Evolutionary conservation across 2,329 filamentous ascomycete genomes (phyloP).

Genomic region (Cladosporium sp.): DNA sequence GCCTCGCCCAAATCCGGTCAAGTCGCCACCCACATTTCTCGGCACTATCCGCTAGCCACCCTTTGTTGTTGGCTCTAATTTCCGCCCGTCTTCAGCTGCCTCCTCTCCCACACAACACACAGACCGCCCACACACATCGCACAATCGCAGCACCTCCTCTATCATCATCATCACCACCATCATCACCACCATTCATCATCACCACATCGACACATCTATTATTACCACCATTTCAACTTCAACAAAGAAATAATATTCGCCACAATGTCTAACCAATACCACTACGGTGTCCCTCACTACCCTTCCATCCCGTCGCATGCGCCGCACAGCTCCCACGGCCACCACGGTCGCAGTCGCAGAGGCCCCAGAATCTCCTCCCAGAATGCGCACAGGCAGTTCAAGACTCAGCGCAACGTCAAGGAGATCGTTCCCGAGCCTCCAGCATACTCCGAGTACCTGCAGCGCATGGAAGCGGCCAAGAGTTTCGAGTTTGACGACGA

Average conservation of each 20-base stretch:
- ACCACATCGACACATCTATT: constrained; percentile 1
- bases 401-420: constrained; percentile 79
- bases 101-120: constrained; percentile 1
- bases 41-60: constrained; percentile 5
- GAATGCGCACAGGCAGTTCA: constrained; percentile 74
- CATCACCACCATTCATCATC: constrained; percentile 3
- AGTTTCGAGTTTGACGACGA: constrained; percentile 97
- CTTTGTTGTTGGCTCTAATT: constrained; percentile 12
- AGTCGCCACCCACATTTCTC: constrained; percentile 1
- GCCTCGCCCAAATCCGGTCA: not conserved
- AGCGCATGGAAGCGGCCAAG: constrained; percentile 82
- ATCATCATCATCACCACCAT: not conserved
- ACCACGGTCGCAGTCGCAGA: constrained; percentile 82
- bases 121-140: constrained; percentile 8
- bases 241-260: constrained; percentile 19
- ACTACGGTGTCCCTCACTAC: constrained; percentile 44
- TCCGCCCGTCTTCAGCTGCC: constrained; percentile 11
- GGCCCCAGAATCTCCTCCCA: constrained; percentile 78
- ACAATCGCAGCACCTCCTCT: constrained; percentile 11
- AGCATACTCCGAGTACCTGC: constrained; percentile 72
- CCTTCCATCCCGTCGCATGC: constrained; percentile 50
- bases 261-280: constrained; percentile 46
- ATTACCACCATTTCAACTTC: not conserved
- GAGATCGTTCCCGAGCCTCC: constrained; percentile 72
- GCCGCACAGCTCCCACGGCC: constrained; percentile 61